A percentile compares a stretch with the other conserved stretches of the same genome.
Conservation (phyloP, 2,329 filamentous ascomycete genomes). For the Colletotrichum sidae region DNA sequence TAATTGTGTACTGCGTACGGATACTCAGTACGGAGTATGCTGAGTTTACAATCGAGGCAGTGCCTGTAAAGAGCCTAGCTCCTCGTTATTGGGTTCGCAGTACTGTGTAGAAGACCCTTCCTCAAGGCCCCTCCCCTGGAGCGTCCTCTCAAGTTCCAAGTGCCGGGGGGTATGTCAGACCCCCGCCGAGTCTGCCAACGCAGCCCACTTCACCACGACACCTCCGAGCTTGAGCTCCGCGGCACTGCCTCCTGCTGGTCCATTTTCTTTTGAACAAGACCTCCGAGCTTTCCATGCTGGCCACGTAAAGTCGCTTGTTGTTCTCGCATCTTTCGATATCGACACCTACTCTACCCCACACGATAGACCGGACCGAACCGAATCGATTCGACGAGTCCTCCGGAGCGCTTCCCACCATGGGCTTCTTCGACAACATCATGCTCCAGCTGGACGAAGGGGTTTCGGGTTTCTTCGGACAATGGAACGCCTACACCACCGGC, state of each 20-base stretch:
- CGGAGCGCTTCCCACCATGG: constrained; percentile 47
- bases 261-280: neutral
- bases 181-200: constrained; percentile 33
- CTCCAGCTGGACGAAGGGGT: constrained; percentile 79
- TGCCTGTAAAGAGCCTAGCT: too few relatives aligned
- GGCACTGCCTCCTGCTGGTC: constrained; percentile 27
- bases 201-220: constrained; percentile 34
- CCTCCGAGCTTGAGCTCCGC: constrained; percentile 33
- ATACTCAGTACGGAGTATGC: too few relatives aligned
- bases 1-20: too few relatives aligned
- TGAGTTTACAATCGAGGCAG: too few relatives aligned
- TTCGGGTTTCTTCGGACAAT: constrained; percentile 77
- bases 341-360: too few relatives aligned
- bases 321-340: neutral
- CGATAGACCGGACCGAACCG: constrained; percentile 1
- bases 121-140: constrained; percentile 9
- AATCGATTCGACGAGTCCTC: constrained; percentile 2
- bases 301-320: constrained; percentile 28
- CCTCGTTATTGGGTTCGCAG: too few relatives aligned
- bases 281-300: constrained; percentile 33
- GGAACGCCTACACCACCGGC: constrained; percentile 83
- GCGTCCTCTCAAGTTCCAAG: constrained; percentile 13
- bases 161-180: constrained; percentile 33
- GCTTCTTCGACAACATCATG: constrained; percentile 65
- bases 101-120: too few relatives aligned